These are phyloP conservation scores for Halophytophthora polymorphica DNA, from an alignment of 352 stramenopile species.

Conservation along the genomic window DNA sequence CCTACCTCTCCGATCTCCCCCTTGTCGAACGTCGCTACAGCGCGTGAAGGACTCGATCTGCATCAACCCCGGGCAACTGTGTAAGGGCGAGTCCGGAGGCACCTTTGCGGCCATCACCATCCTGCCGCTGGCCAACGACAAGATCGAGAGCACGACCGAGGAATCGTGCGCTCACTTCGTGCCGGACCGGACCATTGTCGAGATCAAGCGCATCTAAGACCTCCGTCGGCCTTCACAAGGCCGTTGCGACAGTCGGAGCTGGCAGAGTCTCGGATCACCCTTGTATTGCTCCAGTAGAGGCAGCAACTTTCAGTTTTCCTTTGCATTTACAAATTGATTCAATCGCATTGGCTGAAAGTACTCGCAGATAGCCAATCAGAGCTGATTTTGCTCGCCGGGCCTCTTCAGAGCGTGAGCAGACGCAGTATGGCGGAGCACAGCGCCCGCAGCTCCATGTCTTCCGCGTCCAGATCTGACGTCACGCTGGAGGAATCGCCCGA, in stretches of 20 bases:
- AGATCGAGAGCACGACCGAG: conserved; percentile 38
- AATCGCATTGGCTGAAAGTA: too few relatives aligned
- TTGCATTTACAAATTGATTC: too few relatives aligned
- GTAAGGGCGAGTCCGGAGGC: conserved; percentile 91
- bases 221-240: not conserved
- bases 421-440: too few relatives aligned
- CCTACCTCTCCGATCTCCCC: conserved; percentile 6
- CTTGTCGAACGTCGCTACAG: conserved; percentile 42
- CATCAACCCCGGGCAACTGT: conserved; percentile 94
- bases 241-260: too few relatives aligned
- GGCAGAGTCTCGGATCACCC: too few relatives aligned
- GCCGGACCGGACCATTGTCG: conserved; percentile 85
- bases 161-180: conserved; percentile 69
- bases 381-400: too few relatives aligned
- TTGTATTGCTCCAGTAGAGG: too few relatives aligned
- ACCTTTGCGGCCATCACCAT: conserved; percentile 93
- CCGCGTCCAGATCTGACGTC: not conserved
- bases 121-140: conserved; percentile 86
- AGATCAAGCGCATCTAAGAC: conserved; percentile 89
- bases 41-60: conserved; percentile 90
- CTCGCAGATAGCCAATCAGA: too few relatives aligned
- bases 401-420: too few relatives aligned
- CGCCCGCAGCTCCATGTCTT: not conserved
- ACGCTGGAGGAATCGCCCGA: too few relatives aligned
- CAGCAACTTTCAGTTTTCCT: too few relatives aligned